Evolutionary conservation across 352 stramenopile genomes (phyloP), one percentile per base, ranked within the genome.

Genomic region (Phytophthora meadii): DNA sequence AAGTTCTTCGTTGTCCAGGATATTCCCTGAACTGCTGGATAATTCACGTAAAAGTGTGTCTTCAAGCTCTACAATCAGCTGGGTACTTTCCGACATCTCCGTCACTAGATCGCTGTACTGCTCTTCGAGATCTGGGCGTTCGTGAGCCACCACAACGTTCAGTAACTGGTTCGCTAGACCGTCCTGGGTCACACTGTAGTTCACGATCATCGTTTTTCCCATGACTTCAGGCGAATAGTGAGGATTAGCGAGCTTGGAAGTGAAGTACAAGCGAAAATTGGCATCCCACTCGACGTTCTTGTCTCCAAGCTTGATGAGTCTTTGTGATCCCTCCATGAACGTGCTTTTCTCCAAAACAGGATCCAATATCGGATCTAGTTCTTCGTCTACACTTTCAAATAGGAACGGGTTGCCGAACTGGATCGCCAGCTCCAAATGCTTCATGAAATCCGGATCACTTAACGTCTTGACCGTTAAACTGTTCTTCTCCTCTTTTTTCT

Each of bases 161-260:
- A 98, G 66, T 15, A 98, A 81, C 56, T 98, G 95, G 68, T 98
- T 97, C 0, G 92, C 88, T 3, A 98, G 68, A 0, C 95, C 95
- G 32, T 94, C 81, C 51, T 97, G 88, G 0, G 95, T 98, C 6
- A 98, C 95, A 54, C 87, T 95, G 76, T 98, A 98, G 76, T 98
- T 98, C 54, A 98, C 94, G 44, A 98, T 97, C 92, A 98, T 98
- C 0, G 93, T 98, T 57, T 98, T 98, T 25, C 93, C 90, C 94
- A 98, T 98, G 30, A 98, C 89, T 72, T 98, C 94, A 5, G 94
- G 94, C 0, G 88, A 97, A 68, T 98, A 98, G 65, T 98, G 92
- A 27, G 94, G 94, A 45, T 98, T 98, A 1, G 90, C 90, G 15
- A 98, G 78, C 64, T 98, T 98, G 4, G 92, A 98, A 2, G 94